Evolutionary conservation across 306 rosid genomes (phyloP).

Genomic region (Adenanthera pavonina): DNA sequence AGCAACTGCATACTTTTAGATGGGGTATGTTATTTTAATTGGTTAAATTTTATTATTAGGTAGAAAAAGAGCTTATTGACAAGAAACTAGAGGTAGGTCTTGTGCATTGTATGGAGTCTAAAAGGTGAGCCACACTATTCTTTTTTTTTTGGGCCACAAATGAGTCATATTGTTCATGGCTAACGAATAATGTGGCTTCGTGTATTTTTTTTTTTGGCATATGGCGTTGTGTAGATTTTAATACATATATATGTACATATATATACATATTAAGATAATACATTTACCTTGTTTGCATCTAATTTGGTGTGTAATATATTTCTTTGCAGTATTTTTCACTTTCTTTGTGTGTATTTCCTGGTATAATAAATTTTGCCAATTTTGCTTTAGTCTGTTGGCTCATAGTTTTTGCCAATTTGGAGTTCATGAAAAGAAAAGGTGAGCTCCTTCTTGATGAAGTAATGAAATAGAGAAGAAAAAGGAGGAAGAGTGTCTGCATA

Average conservation of each 20-base stretch:
- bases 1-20: slow-evolving; percentile 39
- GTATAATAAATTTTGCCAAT: neutral
- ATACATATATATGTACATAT: too few relatives aligned
- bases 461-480: neutral
- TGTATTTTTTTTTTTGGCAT: too few relatives aligned
- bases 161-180: too few relatives aligned
- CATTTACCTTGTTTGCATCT: neutral
- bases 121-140: too few relatives aligned
- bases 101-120: too few relatives aligned
- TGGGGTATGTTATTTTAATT: slow-evolving; percentile 21
- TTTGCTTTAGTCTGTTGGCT: too few relatives aligned
- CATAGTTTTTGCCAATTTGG: neutral
- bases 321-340: neutral
- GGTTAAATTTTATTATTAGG: neutral
- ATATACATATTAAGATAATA: neutral
- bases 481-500: neutral
- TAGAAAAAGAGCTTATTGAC: neutral
- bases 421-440: neutral
- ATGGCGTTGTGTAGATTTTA: too few relatives aligned
- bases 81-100: neutral
- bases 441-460: neutral
- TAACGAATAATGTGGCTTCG: too few relatives aligned
- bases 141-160: too few relatives aligned
- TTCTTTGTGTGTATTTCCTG: neutral
- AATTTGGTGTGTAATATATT: neutral